These are phyloP conservation scores for Apophysomyces sp. DNA, from an alignment of 371 early-diverging fungal genomes.

Conservation along the genomic window DNA sequence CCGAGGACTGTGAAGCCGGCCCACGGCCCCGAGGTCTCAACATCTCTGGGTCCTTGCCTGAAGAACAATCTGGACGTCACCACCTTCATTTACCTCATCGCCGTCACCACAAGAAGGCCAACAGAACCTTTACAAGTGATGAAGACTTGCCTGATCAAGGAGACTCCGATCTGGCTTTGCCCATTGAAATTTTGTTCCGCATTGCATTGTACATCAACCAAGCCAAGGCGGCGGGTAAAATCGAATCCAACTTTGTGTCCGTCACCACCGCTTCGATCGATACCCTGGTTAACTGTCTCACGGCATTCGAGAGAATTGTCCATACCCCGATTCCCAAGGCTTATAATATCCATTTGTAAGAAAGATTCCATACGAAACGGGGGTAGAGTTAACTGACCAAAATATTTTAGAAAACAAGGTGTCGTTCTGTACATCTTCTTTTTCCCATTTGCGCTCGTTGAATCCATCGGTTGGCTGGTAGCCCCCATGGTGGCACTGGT, in stretches of 20 bases:
- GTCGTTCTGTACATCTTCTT: conserved; percentile 65
- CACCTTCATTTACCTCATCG: background rate
- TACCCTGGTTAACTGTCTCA: conserved; percentile 63
- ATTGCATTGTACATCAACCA: conserved; percentile 53
- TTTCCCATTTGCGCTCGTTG: conserved; percentile 72
- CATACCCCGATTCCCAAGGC: conserved; percentile 80
- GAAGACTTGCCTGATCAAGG: conserved; percentile 43
- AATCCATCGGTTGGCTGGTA: conserved; percentile 46
- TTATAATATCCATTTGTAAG: conserved; percentile 72
- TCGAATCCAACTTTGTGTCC: conserved; percentile 52
- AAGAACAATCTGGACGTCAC: background rate
- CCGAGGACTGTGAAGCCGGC: background rate
- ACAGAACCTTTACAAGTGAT: conserved; percentile 21
- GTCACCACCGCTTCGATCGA: conserved; percentile 45
- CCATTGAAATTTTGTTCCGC: conserved; percentile 58
- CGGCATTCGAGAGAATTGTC: conserved; percentile 72
- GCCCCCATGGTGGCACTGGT: conserved; percentile 64
- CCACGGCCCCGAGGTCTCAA: conserved; percentile 4
- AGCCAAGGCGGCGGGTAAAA: conserved; percentile 41
- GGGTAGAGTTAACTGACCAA: background rate
- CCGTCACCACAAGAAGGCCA: conserved; percentile 10
- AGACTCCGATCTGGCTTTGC: conserved; percentile 52
- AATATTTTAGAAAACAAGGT: conserved; percentile 60
- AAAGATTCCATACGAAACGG: background rate
- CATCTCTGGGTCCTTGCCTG: background rate